Base-by-base conservation (phyloP, 345 rosid species). In the Stellera chamaejasme region DNA sequence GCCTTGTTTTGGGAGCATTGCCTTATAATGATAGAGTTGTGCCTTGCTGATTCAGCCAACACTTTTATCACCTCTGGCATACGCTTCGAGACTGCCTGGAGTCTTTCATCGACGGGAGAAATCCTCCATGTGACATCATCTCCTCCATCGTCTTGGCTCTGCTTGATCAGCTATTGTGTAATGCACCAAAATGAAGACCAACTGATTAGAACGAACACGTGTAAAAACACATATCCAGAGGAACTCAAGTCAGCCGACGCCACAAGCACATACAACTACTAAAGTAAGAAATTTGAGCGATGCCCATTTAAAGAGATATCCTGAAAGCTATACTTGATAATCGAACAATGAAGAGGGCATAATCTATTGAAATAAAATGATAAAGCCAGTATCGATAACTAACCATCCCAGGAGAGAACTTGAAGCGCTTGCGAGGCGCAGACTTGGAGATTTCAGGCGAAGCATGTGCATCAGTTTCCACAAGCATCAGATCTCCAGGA, bases 341-440 rank as follows among this genome's bases (percentile, higher is more conserved):
- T 4, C 0, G 3, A 14, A 52, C 6, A 15, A 54, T 3, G 7
- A 12, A 52, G 3, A 12, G 48, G 48, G 5, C 52, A 23, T 32
- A 32, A 32, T 32, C 39, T 32, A 32, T 6, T 36, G 13, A 14
- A 19, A 26, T n/a, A 23, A 45, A 32, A 1, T 10, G 2, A 32
- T 27, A 27, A 42, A 45, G 27, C 14, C 23, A 2, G 28, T 5
- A 8, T 36, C 12, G 27, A n/a, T 43, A 43, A 45, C 43, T 56
- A 64, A 93, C 99, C 97, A 81, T 81, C 69, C 86, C 83, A 61
- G 99, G 97, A 14, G 99, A 93, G 87, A 89, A 88, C 52, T 72
- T 83, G 74, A 79, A 66, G 67, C 86, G 89, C 62, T 79, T 79
- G 45, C 58, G 64, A 48, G 83, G 50, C 39, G 43, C 7, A 48